phyloP scores from a whole-genome alignment of 768 basidiomycete genomes.

The Macrolepiota albuminosa region DNA sequence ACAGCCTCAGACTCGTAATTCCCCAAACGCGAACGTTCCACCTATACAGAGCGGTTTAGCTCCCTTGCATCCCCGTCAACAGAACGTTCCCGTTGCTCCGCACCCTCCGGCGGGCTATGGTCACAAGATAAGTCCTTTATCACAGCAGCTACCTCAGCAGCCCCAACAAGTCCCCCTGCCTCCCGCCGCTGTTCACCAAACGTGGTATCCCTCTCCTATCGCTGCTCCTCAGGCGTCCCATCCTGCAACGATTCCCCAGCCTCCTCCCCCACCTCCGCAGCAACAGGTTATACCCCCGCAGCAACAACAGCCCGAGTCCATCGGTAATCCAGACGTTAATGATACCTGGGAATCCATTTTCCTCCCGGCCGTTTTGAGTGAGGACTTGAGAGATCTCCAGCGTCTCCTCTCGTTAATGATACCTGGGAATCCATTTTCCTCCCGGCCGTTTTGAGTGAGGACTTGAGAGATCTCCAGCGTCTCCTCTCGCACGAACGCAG shows the following conservation, averaged over 20 bases:
- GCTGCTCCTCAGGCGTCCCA: constrained; percentile 82
- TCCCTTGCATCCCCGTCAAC: constrained; percentile 38
- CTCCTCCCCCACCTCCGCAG: constrained; percentile 32
- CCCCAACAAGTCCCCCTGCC: constrained; percentile 26
- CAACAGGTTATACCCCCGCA: constrained; percentile 42
- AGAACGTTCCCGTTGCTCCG: constrained; percentile 34
- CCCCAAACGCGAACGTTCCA: constrained; percentile 34
- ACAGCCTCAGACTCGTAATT: constrained; percentile 35
- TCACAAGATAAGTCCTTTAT: constrained; percentile 31
- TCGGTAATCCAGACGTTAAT: constrained; percentile 5
- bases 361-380: constrained; percentile 68
- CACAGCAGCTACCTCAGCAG: constrained; percentile 32
- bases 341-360: constrained; percentile 74
- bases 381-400: constrained; percentile 70
- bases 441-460: constrained; percentile 71
- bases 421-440: constrained; percentile 81
- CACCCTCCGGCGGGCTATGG: constrained; percentile 33
- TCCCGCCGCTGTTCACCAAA: constrained; percentile 35
- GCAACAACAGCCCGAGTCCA: constrained; percentile 9
- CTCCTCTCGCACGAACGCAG: constrained; percentile 70
- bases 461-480: constrained; percentile 68
- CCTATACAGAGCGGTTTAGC: constrained; percentile 31
- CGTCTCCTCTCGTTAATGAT: constrained; percentile 47
- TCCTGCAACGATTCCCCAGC: constrained; percentile 65
- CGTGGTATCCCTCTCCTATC: constrained; percentile 63